phyloP scores from a whole-genome alignment of 257 asterid species.

The Nicotiana noctiflora region DNA sequence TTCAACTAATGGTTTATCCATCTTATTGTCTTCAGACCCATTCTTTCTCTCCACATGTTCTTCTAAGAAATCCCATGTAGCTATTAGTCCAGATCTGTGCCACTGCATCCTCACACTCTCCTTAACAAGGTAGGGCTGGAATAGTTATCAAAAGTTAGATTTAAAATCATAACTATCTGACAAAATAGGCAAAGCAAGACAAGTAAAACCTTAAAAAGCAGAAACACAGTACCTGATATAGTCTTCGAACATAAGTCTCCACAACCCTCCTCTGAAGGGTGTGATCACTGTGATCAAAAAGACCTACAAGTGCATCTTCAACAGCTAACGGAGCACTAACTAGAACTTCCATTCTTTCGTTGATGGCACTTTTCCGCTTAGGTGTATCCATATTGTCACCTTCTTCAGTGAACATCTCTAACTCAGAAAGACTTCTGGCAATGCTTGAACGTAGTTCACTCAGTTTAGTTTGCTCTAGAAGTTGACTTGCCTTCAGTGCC shows the following conservation, averaged over 20 bases:
- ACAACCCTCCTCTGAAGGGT: conserved; percentile 98
- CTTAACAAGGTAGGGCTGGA: conserved; percentile 90
- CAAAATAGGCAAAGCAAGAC: neutral
- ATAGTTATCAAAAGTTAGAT: conserved; percentile 21
- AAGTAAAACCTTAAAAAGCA: neutral
- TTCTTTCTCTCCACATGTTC: conserved; percentile 60
- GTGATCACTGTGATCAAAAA: conserved; percentile 96
- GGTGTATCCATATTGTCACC: conserved; percentile 99
- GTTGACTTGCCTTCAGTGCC: conserved; percentile 93
- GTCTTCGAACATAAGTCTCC: conserved; percentile 88
- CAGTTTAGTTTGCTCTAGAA: conserved; percentile 93
- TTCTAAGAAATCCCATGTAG: conserved; percentile 88
- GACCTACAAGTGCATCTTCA: conserved; percentile 98
- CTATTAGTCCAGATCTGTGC: conserved; percentile 98
- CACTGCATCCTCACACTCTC: conserved; percentile 99
- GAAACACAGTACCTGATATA: conserved; percentile 66
- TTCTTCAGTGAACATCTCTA: conserved; percentile 98
- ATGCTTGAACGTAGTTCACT: conserved; percentile 96
- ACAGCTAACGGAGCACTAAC: conserved; percentile 98
- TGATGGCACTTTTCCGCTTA: conserved; percentile 93
- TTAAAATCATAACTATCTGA: neutral
- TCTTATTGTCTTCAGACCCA: conserved; percentile 29
- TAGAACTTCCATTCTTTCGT: conserved; percentile 96
- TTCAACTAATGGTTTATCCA: conserved; percentile 34
- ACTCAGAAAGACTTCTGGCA: conserved; percentile 98